Evolutionary conservation across 106 monocot species (phyloP).

Genomic region (Xerophyta viscosa): DNA sequence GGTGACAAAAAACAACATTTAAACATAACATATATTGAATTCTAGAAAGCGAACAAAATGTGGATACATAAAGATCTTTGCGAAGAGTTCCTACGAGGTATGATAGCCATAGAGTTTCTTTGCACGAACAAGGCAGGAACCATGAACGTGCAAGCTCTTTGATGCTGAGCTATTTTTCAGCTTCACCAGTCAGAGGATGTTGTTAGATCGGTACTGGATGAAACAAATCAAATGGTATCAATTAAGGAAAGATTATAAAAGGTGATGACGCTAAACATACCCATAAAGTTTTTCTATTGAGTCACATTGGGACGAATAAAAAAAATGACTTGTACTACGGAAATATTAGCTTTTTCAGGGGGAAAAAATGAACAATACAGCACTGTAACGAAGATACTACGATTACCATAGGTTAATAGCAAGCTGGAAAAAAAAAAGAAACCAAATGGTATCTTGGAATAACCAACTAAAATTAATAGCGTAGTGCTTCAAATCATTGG

Average conservation of each 20-base stretch:
- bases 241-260: background rate
- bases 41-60: background rate
- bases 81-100: slow-evolving; percentile 67
- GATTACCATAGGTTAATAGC: too few species aligned
- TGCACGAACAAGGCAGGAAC: slow-evolving; percentile 77
- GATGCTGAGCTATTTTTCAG: slow-evolving; percentile 24
- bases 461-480: too few species aligned
- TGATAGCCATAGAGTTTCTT: slow-evolving; percentile 97
- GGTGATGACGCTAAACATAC: slow-evolving; percentile 29
- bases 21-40: too few species aligned
- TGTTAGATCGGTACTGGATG: slow-evolving; percentile 1
- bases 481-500: too few species aligned
- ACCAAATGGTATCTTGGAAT: too few species aligned
- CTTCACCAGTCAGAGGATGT: slow-evolving; percentile 14
- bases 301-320: slow-evolving; percentile 27
- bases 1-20: too few species aligned
- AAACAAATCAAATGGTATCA: background rate
- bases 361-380: too few species aligned
- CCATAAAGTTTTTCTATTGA: slow-evolving; percentile 69
- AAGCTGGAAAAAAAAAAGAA: too few species aligned
- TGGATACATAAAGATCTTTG: slow-evolving; percentile 90
- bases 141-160: slow-evolving; percentile 76
- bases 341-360: too few species aligned
- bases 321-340: too few species aligned
- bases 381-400: too few species aligned